phyloP scores from a whole-genome alignment of 2,329 filamentous ascomycete genomes.

The Talaromyces pinophilus region DNA sequence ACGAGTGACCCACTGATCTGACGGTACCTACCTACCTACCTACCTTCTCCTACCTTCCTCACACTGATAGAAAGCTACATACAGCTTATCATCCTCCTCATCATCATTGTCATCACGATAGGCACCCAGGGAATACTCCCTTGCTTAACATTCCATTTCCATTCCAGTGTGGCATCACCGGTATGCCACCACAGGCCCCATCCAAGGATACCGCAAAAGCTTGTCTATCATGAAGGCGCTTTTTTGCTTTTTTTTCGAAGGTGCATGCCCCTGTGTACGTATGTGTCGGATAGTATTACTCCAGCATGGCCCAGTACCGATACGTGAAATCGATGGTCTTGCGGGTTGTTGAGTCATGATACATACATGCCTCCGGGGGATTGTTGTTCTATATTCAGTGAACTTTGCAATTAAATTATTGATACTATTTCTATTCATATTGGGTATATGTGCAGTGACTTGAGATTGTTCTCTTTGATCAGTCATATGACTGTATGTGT shows the following conservation, averaged over 20 bases:
- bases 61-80: background rate
- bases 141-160: slow-evolving; percentile 25
- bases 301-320: background rate
- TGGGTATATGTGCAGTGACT: background rate
- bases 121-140: background rate
- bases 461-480: background rate
- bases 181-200: slow-evolving; percentile 3
- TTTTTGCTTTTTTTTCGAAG: background rate
- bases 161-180: slow-evolving; percentile 10
- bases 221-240: slow-evolving; percentile 8
- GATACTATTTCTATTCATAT: background rate
- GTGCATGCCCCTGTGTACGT: background rate
- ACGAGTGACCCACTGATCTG: background rate
- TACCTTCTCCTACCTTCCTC: background rate
- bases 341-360: background rate
- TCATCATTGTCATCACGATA: background rate
- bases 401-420: background rate
- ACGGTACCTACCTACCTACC: background rate
- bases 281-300: background rate
- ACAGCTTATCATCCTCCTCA: background rate
- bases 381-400: background rate
- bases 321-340: background rate
- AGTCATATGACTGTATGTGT: slow-evolving; percentile 5
- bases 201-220: slow-evolving; percentile 9
- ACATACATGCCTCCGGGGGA: background rate